phyloP scores from a whole-genome alignment of 164 flowering plant genomes.

The Litsea cubeba region DNA sequence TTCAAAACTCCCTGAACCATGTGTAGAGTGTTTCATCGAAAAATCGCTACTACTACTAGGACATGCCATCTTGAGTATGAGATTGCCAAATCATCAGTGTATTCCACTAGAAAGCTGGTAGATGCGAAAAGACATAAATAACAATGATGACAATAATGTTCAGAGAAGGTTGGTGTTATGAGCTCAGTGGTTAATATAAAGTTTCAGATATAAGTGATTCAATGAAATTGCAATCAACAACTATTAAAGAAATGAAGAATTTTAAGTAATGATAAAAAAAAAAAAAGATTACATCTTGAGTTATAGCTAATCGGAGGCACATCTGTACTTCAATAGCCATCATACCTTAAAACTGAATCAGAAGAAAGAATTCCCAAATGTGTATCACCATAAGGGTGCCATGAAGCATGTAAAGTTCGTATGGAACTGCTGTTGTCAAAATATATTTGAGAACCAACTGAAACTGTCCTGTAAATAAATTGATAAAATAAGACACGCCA shows the following conservation, averaged over 20 bases:
- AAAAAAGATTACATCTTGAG: background rate
- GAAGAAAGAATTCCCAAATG: slow-evolving; percentile 88
- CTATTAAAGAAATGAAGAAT: background rate
- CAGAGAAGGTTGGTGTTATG: too few relatives aligned
- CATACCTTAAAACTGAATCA: slow-evolving; percentile 91
- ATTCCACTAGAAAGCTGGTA: too few relatives aligned
- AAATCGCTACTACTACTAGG: too few relatives aligned
- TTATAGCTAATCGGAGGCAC: background rate
- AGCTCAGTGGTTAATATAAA: too few relatives aligned
- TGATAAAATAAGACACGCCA: background rate
- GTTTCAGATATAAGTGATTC: too few relatives aligned
- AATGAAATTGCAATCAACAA: background rate
- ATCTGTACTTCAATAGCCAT: background rate
- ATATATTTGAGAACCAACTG: slow-evolving; percentile 57
- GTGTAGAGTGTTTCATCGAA: too few relatives aligned
- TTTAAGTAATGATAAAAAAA: background rate
- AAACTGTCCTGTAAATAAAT: slow-evolving; percentile 55
- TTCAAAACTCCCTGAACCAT: too few relatives aligned
- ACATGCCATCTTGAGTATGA: too few relatives aligned
- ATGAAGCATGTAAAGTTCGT: slow-evolving; percentile 46
- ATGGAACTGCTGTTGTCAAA: slow-evolving; percentile 33
- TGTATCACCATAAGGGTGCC: slow-evolving; percentile 84
- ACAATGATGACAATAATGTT: too few relatives aligned
- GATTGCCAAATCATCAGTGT: too few relatives aligned
- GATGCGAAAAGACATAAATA: too few relatives aligned